Evolutionary conservation across 2,329 filamentous ascomycete genomes (phyloP).

Genomic region (Microdochium trichocladiopsis): DNA sequence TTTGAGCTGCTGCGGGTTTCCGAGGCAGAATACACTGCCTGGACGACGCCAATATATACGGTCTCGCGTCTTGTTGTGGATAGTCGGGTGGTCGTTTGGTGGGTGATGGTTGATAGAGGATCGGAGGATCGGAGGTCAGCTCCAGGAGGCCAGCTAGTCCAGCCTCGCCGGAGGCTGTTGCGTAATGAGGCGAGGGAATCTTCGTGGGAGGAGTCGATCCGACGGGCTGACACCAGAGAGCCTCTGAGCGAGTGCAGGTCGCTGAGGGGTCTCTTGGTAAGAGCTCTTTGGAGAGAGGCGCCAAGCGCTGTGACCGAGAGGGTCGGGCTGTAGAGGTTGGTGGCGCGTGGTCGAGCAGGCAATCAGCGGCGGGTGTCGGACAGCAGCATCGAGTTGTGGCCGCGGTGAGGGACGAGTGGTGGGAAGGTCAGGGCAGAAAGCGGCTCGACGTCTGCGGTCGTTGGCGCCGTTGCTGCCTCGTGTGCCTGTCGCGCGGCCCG

Average conservation of each 20-base stretch:
- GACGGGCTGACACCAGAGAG: neutral
- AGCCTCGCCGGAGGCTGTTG: neutral
- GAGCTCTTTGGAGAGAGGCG: neutral
- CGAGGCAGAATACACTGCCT: neutral
- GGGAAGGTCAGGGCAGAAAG: neutral
- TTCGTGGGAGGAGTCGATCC: neutral
- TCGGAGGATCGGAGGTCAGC: neutral
- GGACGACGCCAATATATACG: neutral
- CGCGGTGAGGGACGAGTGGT: neutral
- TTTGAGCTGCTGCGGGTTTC: conserved; percentile 8
- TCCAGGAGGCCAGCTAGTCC: neutral
- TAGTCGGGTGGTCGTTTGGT: neutral
- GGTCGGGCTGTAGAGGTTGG: neutral
- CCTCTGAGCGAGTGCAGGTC: neutral
- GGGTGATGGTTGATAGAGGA: neutral
- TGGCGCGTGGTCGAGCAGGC: no score
- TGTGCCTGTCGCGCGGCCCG: neutral
- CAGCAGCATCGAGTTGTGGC: neutral
- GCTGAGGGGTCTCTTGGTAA: neutral
- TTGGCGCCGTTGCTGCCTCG: neutral
- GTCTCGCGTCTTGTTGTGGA: neutral
- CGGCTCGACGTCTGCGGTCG: neutral
- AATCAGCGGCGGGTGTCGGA: no score
- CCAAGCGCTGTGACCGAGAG: neutral
- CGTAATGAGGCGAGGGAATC: neutral